Evolutionary conservation across 2,329 filamentous ascomycete species (phyloP), one percentile per base, ranked within the genome.

Genomic region (Ascochyta viciae-villosae): DNA sequence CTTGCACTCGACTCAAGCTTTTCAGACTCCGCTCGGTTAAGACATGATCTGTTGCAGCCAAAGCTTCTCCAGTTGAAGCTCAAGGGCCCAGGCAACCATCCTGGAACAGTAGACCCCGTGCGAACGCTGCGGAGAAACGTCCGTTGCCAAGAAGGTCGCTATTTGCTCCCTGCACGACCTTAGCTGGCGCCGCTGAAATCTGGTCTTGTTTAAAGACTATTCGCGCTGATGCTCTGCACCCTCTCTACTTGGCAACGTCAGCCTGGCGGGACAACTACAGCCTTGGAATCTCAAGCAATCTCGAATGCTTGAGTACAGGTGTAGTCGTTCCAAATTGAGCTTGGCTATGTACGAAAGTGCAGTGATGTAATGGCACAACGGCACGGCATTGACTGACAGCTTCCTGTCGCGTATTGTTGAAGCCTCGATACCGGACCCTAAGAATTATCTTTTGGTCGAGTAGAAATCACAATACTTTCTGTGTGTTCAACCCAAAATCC

Each of bases 31-130:
- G 61, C 66, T 65, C 58, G 45, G 56, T 42, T 55, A 61, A 69
- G 54, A 73, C 69, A 45, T 57, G 42, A 54, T 61, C 57, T 57
- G 71, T 74, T 64, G 62, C 68, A 66, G 46, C 56, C 31, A 50
- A 72, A 63, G 71, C 71, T 73, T 75, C 53, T 61, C 50, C 49
- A 41, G 37, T 54, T 47, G 56, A 73, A 73, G 67, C 68, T 70
- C 63, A 60, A 62, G 66, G 62, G 59, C 63, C 65, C 34, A 68
- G 63, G 19, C 26, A 42, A 40, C 50, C 43, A 48, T 54, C 54
- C 50, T 65, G 56, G 57, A 50, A 53, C 53, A 37, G 39, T 53
- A 16, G 31, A 47, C 58, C 51, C 62, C 57, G 59, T 59, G 60
- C 52, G 55, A 67, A 63, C 61, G 54, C 61, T 56, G 57, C 67